Evolutionary conservation across 2,329 filamentous ascomycete species (phyloP), one percentile per base, ranked within the genome.

Genomic region (Mycosphaerella sp.): DNA sequence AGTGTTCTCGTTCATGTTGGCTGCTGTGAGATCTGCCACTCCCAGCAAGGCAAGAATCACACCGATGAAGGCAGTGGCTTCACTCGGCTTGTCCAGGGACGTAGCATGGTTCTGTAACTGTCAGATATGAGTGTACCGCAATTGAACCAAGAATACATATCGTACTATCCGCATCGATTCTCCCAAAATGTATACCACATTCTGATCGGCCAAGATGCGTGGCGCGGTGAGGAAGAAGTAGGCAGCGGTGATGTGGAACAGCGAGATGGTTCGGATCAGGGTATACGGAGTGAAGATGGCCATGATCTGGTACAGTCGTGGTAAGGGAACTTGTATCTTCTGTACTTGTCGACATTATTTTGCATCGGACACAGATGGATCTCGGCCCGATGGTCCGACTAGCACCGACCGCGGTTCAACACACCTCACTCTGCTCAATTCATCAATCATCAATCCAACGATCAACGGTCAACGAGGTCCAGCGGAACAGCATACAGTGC

Each of bases 221-320:
- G 90, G 90, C 52, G 78, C 83, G 37, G 81, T 85, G 62, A 94
- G 77, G 72, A 96, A 85, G 74, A 93, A 88, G 71, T 85, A 89
- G 62, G 84, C 89, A 43, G 93, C 75, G 5, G 87, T 87, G 58
- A 95, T 71, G 72, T 95, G 87, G 74, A 93, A 89, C 66, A 95
- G 79, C 61, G 86, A 86, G 61, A 95, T 74, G 46, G 82, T 84
- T 61, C 87, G 85, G 62, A 96, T 85, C 68, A 95, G 84, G 7
- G 85, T 87, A 65, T 80, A 85, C 54, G 84, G 83, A 2, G 87
- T 89, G 64, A 96, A 79, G 68, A 94, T 75, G 28, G 82, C 85
- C 90, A 96, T 96, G 28, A n/a, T 41, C 17, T 41, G 9, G 40
- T 41, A n/a, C n/a, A 28, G 9, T 4, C 10, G 9, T 34, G 25